Percentiles rank a stretch among this genome's conserved stretches.
Evolutionary conservation across 192 early-diverging fungal species (phyloP).

Genomic region (Entophlyctis luteolus): DNA sequence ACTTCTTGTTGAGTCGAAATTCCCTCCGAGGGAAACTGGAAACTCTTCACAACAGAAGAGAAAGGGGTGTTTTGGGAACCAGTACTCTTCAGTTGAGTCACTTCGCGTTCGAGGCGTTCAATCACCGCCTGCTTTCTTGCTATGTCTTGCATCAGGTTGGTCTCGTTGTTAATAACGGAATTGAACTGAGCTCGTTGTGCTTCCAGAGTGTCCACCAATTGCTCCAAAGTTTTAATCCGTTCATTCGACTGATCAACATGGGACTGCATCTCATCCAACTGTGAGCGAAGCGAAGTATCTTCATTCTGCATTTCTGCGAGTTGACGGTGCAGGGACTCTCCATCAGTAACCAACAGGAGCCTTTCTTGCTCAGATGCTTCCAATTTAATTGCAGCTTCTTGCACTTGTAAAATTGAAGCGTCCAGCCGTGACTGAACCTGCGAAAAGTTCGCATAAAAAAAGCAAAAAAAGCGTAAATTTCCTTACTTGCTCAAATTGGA

Average conservation of each 20-base stretch:
- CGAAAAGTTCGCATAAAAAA: too few relatives aligned
- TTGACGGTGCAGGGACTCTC: conserved; percentile 9
- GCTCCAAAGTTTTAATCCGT: conserved; percentile 14
- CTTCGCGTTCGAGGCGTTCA: conserved; percentile 11
- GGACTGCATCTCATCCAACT: conserved; percentile 5
- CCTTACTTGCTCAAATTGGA: too few relatives aligned
- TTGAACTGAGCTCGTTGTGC: conserved; percentile 18
- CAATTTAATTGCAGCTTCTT: conserved; percentile 14
- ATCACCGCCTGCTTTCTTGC: conserved; percentile 13
- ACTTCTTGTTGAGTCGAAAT: not conserved
- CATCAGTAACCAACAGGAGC: not conserved
- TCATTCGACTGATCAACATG: conserved; percentile 13
- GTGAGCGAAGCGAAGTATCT: conserved; percentile 5
- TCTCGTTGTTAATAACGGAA: conserved; percentile 21
- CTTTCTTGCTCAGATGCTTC: conserved; percentile 19
- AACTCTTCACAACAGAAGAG: not conserved
- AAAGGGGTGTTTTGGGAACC: not conserved
- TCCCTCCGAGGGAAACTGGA: not conserved
- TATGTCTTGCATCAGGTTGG: conserved; percentile 13
- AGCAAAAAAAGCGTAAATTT: too few relatives aligned
- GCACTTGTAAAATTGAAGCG: not conserved
- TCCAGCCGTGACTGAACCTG: not conserved
- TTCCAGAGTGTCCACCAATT: conserved; percentile 22
- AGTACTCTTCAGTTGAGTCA: conserved; percentile 2
- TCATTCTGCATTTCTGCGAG: not conserved